Evolutionary conservation across 2,329 filamentous ascomycete species (phyloP).

Genomic region (Aspergillus felis): DNA sequence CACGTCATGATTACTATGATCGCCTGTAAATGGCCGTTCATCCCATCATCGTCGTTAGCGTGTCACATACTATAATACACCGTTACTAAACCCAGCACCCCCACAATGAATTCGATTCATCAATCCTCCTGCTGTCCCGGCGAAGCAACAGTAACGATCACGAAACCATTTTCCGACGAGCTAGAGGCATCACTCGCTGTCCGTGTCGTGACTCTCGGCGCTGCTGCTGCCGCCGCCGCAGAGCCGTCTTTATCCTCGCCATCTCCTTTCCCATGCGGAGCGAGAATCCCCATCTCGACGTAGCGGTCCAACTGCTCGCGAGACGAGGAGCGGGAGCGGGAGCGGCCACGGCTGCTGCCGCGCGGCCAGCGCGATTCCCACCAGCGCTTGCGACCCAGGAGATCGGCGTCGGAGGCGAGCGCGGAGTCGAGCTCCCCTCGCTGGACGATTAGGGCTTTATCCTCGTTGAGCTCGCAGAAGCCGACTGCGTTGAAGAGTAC

Average conservation of each 20-base stretch:
- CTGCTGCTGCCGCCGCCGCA: background rate
- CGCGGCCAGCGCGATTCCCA: constrained; percentile 10
- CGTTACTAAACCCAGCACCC: too few species aligned
- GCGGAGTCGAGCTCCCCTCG: constrained; percentile 35
- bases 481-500: constrained; percentile 47
- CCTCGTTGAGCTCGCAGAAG: constrained; percentile 65
- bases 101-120: background rate
- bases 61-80: background rate
- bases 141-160: background rate
- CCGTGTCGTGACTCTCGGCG: background rate
- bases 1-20: too few species aligned
- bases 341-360: background rate
- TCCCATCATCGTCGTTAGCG: background rate
- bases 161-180: background rate
- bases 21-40: too few species aligned
- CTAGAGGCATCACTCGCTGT: background rate
- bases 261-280: constrained; percentile 1
- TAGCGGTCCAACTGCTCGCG: constrained; percentile 3
- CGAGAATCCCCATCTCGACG: constrained; percentile 14
- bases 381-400: constrained; percentile 6
- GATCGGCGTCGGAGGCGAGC: constrained; percentile 3
- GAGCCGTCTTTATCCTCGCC: background rate
- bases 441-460: constrained; percentile 62
- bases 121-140: background rate
- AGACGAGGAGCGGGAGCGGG: background rate